Conservation (phyloP, 305 asterid genomes). For the Fraxinus nigra region DNA sequence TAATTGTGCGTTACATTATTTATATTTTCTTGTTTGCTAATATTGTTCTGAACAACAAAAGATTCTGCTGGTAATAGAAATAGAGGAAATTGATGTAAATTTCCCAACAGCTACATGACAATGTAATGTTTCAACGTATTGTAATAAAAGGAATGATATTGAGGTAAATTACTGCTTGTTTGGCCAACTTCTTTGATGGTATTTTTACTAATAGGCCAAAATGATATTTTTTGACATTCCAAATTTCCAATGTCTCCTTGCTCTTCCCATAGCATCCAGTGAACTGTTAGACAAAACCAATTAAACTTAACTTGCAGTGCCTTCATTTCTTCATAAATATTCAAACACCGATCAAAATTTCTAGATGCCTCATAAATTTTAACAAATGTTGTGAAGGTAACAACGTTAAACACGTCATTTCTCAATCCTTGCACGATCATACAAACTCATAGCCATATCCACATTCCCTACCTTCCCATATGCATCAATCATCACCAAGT, state of each 20-base stretch:
- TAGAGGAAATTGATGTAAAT: no score
- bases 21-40: no score
- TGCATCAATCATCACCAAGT: slow-evolving; percentile 75
- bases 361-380: slow-evolving; percentile 57
- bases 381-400: slow-evolving; percentile 62
- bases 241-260: slow-evolving; percentile 87
- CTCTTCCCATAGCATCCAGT: slow-evolving; percentile 93
- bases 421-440: slow-evolving; percentile 73
- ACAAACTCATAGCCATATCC: slow-evolving; percentile 65
- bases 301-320: slow-evolving; percentile 59
- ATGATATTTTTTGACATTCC: slow-evolving; percentile 69
- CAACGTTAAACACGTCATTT: slow-evolving; percentile 76
- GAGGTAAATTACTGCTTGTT: no score
- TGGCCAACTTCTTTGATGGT: no score
- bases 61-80: no score
- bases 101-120: no score
- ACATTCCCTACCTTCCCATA: slow-evolving; percentile 73
- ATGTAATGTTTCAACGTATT: no score
- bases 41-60: no score
- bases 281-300: slow-evolving; percentile 55
- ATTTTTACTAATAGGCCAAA: no score
- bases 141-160: no score
- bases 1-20: no score
- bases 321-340: slow-evolving; percentile 89
- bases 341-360: slow-evolving; percentile 83